Evolutionary conservation across 2,329 filamentous ascomycete species (phyloP).

Genomic region (Aspergillus flavus): DNA sequence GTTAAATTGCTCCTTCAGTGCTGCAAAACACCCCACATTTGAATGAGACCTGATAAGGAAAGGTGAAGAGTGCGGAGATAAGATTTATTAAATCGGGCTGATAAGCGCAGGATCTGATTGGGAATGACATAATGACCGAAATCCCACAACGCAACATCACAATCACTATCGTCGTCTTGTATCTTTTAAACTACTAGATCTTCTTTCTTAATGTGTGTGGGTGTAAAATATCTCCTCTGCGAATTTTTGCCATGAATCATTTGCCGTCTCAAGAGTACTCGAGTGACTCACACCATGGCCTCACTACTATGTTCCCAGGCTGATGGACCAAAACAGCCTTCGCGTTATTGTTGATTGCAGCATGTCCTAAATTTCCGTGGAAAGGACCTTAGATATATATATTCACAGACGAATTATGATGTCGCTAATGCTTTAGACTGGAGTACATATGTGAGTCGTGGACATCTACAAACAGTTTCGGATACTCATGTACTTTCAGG

Average conservation of each 20-base stretch:
- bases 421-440: background rate
- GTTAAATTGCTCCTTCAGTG: background rate
- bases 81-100: background rate
- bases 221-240: background rate
- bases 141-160: background rate
- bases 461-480: background rate
- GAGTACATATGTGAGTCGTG: constrained; percentile 1
- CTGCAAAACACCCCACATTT: background rate
- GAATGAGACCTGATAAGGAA: background rate
- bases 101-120: constrained; percentile 1
- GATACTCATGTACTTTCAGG: background rate
- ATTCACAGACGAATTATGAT: background rate
- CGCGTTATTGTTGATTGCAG: constrained; percentile 4
- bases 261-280: background rate
- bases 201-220: background rate
- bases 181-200: background rate
- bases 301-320: background rate
- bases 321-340: constrained; percentile 8
- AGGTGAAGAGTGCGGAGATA: background rate
- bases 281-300: constrained; percentile 1
- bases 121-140: constrained; percentile 1
- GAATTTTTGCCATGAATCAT: background rate
- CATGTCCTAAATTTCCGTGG: constrained; percentile 7
- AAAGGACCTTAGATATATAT: constrained; percentile 4
- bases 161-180: background rate